Conservation (phyloP, 2,329 filamentous ascomycete species). For the Cladosporium sphaerospermum region DNA sequence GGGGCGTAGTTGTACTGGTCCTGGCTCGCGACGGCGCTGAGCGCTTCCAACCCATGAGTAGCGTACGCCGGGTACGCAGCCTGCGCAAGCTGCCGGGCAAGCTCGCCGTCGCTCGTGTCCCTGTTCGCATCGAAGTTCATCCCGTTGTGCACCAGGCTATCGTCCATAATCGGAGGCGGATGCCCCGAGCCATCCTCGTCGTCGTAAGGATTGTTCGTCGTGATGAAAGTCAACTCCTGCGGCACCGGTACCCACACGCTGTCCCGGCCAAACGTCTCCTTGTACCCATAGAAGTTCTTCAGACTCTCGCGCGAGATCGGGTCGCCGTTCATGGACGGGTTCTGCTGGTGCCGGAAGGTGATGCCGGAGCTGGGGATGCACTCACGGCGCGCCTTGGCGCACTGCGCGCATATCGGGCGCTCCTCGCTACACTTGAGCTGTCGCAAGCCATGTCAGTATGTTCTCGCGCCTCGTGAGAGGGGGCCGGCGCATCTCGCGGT, state of each 20-base stretch:
- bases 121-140: constrained; percentile 4
- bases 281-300: constrained; percentile 60
- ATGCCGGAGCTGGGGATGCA: constrained; percentile 57
- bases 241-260: constrained; percentile 59
- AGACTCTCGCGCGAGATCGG: constrained; percentile 42
- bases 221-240: constrained; percentile 54
- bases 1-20: constrained; percentile 34
- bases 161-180: neutral
- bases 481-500: neutral
- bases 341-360: constrained; percentile 63
- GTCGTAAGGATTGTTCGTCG: constrained; percentile 56
- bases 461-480: neutral
- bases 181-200: constrained; percentile 31
- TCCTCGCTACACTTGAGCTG: constrained; percentile 60
- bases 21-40: constrained; percentile 47
- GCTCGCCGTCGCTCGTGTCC: constrained; percentile 10
- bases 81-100: constrained; percentile 12
- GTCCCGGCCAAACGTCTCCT: constrained; percentile 56
- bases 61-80: constrained; percentile 22
- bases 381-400: constrained; percentile 53
- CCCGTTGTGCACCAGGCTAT: constrained; percentile 13
- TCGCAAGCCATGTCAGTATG: neutral
- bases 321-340: constrained; percentile 59
- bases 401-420: constrained; percentile 56
- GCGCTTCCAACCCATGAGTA: constrained; percentile 48